A percentile compares a stretch with the other conserved stretches of the same genome.
Conservation (phyloP, 495 filamentous ascomycete species). For the Sporormia fimetaria region DNA sequence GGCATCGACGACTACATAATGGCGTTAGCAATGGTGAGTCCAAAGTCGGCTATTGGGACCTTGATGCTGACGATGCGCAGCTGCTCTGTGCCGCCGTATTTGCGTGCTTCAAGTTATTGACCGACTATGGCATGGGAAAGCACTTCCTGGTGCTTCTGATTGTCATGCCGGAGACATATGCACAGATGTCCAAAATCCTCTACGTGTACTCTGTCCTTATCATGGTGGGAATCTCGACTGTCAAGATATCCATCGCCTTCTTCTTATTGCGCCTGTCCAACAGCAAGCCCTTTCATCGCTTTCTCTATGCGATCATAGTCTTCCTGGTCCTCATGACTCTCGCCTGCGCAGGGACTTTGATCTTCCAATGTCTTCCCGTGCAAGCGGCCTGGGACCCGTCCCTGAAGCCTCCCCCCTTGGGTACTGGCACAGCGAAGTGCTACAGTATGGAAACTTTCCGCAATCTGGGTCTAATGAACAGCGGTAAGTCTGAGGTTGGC, state of each 20-base stretch:
- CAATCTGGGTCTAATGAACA: slow-evolving; percentile 27
- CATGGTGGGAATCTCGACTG: slow-evolving; percentile 18
- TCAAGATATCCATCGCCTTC: slow-evolving; percentile 30
- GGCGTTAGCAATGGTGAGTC: slow-evolving; percentile 24
- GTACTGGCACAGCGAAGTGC: slow-evolving; percentile 25
- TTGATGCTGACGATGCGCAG: slow-evolving; percentile 6
- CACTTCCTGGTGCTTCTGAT: slow-evolving; percentile 20
- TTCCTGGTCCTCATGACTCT: slow-evolving; percentile 26
- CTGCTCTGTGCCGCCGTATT: slow-evolving; percentile 12
- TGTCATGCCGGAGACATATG: slow-evolving; percentile 3
- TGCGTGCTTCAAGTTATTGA: slow-evolving; percentile 24
- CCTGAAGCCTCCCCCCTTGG: slow-evolving; percentile 21
- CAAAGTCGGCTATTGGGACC: background rate
- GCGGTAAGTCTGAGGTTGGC: slow-evolving; percentile 6
- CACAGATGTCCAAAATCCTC: slow-evolving; percentile 9
- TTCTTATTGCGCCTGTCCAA: slow-evolving; percentile 27
- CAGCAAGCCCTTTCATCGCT: slow-evolving; percentile 18
- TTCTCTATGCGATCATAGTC: slow-evolving; percentile 25
- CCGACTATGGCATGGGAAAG: slow-evolving; percentile 25
- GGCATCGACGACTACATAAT: slow-evolving; percentile 30
- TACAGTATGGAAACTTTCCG: slow-evolving; percentile 22
- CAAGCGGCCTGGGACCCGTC: slow-evolving; percentile 22
- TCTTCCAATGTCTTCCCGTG: slow-evolving; percentile 28
- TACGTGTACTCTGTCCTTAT: slow-evolving; percentile 24
- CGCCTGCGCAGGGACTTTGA: slow-evolving; percentile 25